Evolutionary conservation across 2,329 filamentous ascomycete genomes (phyloP).

Genomic region (Hymenoscyphus scutula): DNA sequence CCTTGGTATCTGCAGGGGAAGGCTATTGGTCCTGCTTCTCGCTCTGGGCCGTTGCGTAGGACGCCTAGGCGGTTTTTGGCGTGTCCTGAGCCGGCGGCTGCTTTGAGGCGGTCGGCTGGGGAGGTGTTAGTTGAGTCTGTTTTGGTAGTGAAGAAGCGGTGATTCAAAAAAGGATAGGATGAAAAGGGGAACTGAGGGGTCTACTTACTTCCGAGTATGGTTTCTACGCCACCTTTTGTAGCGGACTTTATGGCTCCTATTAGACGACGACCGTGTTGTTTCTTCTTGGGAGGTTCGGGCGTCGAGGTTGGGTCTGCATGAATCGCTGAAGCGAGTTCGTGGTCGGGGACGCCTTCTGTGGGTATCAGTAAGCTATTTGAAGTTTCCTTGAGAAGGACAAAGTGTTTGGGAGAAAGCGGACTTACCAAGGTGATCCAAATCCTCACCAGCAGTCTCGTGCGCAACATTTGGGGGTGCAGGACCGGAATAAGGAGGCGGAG

Average conservation of each 20-base stretch:
- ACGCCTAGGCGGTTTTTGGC: slow-evolving; percentile 72
- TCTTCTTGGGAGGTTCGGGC: slow-evolving; percentile 26
- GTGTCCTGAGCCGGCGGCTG: slow-evolving; percentile 55
- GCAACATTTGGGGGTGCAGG: slow-evolving; percentile 39
- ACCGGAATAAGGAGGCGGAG: slow-evolving; percentile 53
- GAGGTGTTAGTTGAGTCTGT: too few species aligned
- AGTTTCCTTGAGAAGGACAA: not conserved
- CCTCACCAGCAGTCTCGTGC: slow-evolving; percentile 46
- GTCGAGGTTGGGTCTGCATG: slow-evolving; percentile 42
- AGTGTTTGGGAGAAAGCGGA: not conserved
- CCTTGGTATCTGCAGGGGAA: slow-evolving; percentile 72
- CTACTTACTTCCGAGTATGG: slow-evolving; percentile 66
- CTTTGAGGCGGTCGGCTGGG: slow-evolving; percentile 61
- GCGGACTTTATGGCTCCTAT: slow-evolving; percentile 65
- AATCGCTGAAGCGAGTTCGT: slow-evolving; percentile 35
- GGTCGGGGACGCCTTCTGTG: slow-evolving; percentile 29
- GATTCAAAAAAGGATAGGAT: too few species aligned
- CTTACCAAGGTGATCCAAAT: slow-evolving; percentile 50
- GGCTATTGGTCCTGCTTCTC: slow-evolving; percentile 66
- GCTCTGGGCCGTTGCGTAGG: slow-evolving; percentile 47
- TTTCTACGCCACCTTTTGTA: slow-evolving; percentile 69
- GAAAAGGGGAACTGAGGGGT: too few species aligned
- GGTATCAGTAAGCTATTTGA: slow-evolving; percentile 19
- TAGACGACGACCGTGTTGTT: slow-evolving; percentile 29
- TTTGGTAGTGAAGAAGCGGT: too few species aligned